A percentile compares a stretch with the other conserved stretches of the same genome.
phyloP scores from a whole-genome alignment of 257 asterid species.

The Misopates orontium region DNA sequence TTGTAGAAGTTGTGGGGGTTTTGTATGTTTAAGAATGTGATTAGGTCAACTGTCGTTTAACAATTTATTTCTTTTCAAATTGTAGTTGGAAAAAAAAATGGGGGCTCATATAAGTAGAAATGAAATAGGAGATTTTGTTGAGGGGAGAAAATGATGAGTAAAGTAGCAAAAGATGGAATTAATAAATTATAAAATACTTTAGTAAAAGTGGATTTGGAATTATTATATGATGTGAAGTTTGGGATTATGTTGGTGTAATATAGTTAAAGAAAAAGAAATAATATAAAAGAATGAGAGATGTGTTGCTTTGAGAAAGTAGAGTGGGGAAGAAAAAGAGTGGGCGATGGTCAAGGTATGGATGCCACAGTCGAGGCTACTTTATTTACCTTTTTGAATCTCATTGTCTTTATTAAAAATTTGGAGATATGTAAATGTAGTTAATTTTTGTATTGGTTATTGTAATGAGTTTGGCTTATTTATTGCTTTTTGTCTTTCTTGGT shows the following conservation, averaged over 20 bases:
- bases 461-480: slow-evolving; percentile 1
- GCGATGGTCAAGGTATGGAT: slow-evolving; percentile 11
- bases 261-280: neutral
- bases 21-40: slow-evolving; percentile 29
- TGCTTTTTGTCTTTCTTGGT: slow-evolving; percentile 23
- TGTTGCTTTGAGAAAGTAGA: slow-evolving; percentile 37
- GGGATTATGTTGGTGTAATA: slow-evolving; percentile 28
- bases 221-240: neutral
- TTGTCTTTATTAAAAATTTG: slow-evolving; percentile 1
- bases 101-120: no score
- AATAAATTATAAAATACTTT: slow-evolving; percentile 14
- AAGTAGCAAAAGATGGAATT: neutral
- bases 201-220: slow-evolving; percentile 10
- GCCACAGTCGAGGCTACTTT: slow-evolving; percentile 26
- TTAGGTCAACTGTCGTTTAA: slow-evolving; percentile 64
- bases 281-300: slow-evolving; percentile 26
- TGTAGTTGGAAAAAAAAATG: neutral
- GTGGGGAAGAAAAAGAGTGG: slow-evolving; percentile 22
- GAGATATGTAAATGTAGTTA: neutral
- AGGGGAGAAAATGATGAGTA: no score
- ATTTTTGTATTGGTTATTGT: slow-evolving; percentile 1
- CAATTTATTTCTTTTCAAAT: slow-evolving; percentile 26
- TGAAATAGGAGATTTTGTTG: neutral
- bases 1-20: slow-evolving; percentile 16
- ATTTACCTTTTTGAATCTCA: neutral